phyloP scores from a whole-genome alignment of 371 early-diverging fungal genomes.

The Apophysomyces ossiformis region DNA sequence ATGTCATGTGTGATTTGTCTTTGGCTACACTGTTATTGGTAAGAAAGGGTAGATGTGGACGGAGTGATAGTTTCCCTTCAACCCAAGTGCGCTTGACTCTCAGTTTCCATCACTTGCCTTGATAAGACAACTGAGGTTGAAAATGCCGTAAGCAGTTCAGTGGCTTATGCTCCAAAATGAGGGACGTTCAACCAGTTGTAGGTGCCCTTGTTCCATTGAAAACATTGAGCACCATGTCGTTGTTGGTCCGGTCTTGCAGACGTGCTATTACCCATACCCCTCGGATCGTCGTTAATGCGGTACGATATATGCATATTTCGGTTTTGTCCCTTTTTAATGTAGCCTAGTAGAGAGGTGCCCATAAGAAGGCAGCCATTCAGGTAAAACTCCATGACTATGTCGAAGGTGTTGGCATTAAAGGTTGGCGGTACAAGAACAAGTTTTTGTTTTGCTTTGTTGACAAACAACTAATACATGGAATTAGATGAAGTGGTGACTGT shows the following conservation, averaged over 20 bases:
- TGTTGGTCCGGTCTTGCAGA: not conserved
- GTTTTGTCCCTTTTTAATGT: not conserved
- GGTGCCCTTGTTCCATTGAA: conserved; percentile 5
- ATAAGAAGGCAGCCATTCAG: conserved; percentile 49
- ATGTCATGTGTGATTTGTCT: too few relatives aligned
- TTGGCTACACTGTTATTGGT: too few relatives aligned
- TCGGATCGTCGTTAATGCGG: not conserved
- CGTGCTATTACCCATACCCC: not conserved
- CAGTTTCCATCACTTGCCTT: too few relatives aligned
- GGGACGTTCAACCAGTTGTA: not conserved
- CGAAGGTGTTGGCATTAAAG: conserved; percentile 47
- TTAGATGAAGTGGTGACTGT: conserved; percentile 52
- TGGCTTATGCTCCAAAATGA: too few relatives aligned
- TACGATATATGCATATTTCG: not conserved
- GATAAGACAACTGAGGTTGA: too few relatives aligned
- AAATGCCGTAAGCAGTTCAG: too few relatives aligned
- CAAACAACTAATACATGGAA: conserved; percentile 1
- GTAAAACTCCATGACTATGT: conserved; percentile 46
- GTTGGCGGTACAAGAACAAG: conserved; percentile 23
- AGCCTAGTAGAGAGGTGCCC: conserved; percentile 41
- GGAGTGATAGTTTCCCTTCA: too few relatives aligned
- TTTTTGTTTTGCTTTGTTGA: not conserved
- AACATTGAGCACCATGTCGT: not conserved
- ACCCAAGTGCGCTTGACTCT: too few relatives aligned
- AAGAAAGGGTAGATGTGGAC: too few relatives aligned